Evolutionary conservation across 495 filamentous ascomycete genomes (phyloP), one percentile per base, ranked within the genome.

Genomic region (Mytilinidion resinicola): DNA sequence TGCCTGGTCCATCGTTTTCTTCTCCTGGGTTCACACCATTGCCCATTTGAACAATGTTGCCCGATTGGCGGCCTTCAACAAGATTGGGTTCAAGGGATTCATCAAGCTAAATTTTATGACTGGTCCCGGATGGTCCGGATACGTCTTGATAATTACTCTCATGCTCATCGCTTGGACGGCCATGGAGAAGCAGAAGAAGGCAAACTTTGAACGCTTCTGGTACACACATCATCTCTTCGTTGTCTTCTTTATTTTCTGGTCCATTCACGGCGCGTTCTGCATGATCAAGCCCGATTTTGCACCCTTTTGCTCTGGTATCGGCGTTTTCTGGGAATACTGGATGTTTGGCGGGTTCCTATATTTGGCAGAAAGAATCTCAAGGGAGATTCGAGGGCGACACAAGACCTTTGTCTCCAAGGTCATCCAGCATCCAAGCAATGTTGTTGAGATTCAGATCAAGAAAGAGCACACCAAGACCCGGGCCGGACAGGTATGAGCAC

Each of bases 371-470:
- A 75, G 85, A 60, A 73, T 88, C 56, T 81, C 83, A 36, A 77
- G 87, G 56, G 87, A 89, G 70, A 71, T 88, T 51, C 82, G 85
- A 51, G 85, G 86, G 49, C 77, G 80, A 41, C 84, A 88, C 74
- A 85, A 84, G 75, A 88, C 87, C 7, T 87, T 84, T 68, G 86
- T 91, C 61, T 88, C 85, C 41, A 90, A 89, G 70, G 87, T 91
- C 67, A 84, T 91, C 61, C 86, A 89, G 70, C 87, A 91, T 72
- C 87, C 87, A 6, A 87, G 86, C 73, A 87, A 88, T 62, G 88
- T 91, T 17, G 82, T 86, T 65, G 88, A 91, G 66, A 88, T 91
- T 52, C 88, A 91, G 70, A 88, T 91, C 71, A 90, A 90, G 78
- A 91, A 90, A 66, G 85, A 87, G 65, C 76, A 84, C 70, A 87